These are phyloP conservation scores for Canariomyces notabilis DNA, from an alignment of 2,329 filamentous ascomycete species.

Conservation along the genomic window DNA sequence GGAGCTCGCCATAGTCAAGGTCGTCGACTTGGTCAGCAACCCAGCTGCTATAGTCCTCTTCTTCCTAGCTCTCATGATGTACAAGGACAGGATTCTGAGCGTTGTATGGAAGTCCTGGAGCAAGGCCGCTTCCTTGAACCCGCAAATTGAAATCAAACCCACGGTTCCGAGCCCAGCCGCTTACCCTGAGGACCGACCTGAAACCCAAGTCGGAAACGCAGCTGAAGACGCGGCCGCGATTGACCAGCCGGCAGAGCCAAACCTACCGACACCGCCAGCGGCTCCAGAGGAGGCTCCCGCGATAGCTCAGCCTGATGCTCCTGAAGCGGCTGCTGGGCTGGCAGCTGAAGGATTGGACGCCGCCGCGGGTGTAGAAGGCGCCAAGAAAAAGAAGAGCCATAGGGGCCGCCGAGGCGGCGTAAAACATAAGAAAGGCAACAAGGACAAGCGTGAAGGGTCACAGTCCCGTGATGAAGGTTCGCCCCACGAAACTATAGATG, in stretches of 20 bases:
- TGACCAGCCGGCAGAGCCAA: background rate
- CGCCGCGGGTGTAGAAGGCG: slow-evolving; percentile 37
- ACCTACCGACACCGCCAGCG: background rate
- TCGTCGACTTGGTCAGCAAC: slow-evolving; percentile 53
- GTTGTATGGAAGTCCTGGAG: slow-evolving; percentile 30
- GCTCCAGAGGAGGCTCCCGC: slow-evolving; percentile 5
- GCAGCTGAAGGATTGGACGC: slow-evolving; percentile 27
- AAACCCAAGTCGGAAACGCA: background rate
- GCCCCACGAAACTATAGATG: slow-evolving; percentile 50
- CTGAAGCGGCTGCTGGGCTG: slow-evolving; percentile 13
- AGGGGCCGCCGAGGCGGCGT: slow-evolving; percentile 67
- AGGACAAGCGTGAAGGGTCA: slow-evolving; percentile 48
- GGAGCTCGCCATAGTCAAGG: slow-evolving; percentile 43
- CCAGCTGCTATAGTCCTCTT: slow-evolving; percentile 47
- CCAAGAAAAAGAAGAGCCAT: slow-evolving; percentile 64
- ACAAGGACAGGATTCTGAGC: slow-evolving; percentile 41
- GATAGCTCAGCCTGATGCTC: slow-evolving; percentile 19
- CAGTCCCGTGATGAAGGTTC: slow-evolving; percentile 45
- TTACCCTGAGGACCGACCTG: background rate
- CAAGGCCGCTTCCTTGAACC: slow-evolving; percentile 1
- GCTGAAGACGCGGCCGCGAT: background rate
- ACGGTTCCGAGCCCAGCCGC: background rate
- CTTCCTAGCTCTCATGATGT: slow-evolving; percentile 37
- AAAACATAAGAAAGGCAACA: slow-evolving; percentile 54
- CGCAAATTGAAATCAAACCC: slow-evolving; percentile 11